A percentile compares a stretch with the other conserved stretches of the same genome.
Evolutionary conservation across 2,329 filamentous ascomycete species (phyloP).

Genomic region (Elsinoe ampelina): DNA sequence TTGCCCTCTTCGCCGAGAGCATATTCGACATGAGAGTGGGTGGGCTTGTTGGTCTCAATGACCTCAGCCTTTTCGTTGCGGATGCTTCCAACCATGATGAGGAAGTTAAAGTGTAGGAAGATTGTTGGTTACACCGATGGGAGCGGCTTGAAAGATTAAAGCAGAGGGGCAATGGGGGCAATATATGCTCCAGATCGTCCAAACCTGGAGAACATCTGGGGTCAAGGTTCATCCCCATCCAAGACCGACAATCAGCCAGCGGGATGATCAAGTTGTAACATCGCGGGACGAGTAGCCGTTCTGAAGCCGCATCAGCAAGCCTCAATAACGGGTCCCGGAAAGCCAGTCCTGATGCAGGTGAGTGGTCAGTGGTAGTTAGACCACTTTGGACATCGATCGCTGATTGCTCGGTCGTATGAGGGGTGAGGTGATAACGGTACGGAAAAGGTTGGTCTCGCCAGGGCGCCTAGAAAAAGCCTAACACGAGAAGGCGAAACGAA

Average conservation of each 20-base stretch:
- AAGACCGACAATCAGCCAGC: neutral
- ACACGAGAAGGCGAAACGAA: constrained; percentile 2
- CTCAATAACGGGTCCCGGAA: neutral
- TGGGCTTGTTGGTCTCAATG: constrained; percentile 6
- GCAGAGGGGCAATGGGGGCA: neutral
- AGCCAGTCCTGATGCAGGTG: neutral
- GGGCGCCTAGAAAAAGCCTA: constrained; percentile 1
- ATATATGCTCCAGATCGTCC: constrained; percentile 5
- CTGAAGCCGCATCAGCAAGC: neutral
- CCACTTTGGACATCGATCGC: constrained; percentile 1
- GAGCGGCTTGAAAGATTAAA: neutral
- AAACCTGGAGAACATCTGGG: neutral
- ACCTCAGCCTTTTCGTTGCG: constrained; percentile 1
- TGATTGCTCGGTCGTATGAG: neutral
- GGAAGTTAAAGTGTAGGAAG: neutral
- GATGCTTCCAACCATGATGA: neutral
- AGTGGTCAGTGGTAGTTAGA: neutral
- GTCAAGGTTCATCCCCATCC: neutral
- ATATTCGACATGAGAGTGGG: constrained; percentile 2
- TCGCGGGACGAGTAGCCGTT: constrained; percentile 3
- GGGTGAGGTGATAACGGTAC: neutral
- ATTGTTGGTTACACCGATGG: neutral
- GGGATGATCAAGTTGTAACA: neutral
- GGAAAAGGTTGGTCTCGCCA: constrained; percentile 2
- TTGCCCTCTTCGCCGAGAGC: constrained; percentile 7